Evolutionary conservation across 352 stramenopile species (phyloP).

Genomic region (Phytophthora europaea): DNA sequence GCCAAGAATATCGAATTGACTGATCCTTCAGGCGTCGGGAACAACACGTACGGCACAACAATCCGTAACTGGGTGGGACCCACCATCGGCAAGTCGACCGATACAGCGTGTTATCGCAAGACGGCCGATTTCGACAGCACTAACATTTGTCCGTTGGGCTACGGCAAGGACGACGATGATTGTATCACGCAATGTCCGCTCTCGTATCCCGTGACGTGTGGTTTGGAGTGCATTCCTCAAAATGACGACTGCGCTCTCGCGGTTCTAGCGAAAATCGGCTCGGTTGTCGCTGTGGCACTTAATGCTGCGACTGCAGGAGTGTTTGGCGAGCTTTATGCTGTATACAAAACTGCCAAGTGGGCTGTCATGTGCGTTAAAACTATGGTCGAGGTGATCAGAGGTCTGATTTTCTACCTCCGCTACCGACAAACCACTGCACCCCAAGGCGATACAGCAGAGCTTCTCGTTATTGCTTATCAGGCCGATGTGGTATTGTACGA

Average conservation of each 20-base stretch:
- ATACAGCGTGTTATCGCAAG: slow-evolving; percentile 40
- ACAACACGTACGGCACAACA: slow-evolving; percentile 30
- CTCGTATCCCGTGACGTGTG: slow-evolving; percentile 35
- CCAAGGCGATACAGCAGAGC: slow-evolving; percentile 20
- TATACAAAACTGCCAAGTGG: slow-evolving; percentile 18
- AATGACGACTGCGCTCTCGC: slow-evolving; percentile 32
- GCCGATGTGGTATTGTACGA: slow-evolving; percentile 34
- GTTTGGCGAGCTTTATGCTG: slow-evolving; percentile 12
- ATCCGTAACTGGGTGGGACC: slow-evolving; percentile 41
- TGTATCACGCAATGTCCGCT: slow-evolving; percentile 34
- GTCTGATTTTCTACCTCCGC: slow-evolving; percentile 30
- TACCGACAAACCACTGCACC: slow-evolving; percentile 34
- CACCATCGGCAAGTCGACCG: slow-evolving; percentile 22
- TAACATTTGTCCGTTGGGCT: slow-evolving; percentile 35
- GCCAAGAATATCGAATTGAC: slow-evolving; percentile 31
- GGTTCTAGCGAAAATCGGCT: slow-evolving; percentile 25
- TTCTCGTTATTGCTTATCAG: slow-evolving; percentile 37
- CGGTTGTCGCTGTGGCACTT: slow-evolving; percentile 27
- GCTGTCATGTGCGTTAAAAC: slow-evolving; percentile 23
- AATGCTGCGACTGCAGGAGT: slow-evolving; percentile 28
- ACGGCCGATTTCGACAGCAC: slow-evolving; percentile 24
- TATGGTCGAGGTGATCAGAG: slow-evolving; percentile 22
- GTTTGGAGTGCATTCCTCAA: slow-evolving; percentile 38
- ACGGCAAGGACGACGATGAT: slow-evolving; percentile 28
- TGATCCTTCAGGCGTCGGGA: slow-evolving; percentile 26